A percentile compares a stretch with the other conserved stretches of the same genome.
These are phyloP conservation scores for Monosporozyma siamensis DNA, from an alignment of 805 yeast genomes.

Conservation along the genomic window DNA sequence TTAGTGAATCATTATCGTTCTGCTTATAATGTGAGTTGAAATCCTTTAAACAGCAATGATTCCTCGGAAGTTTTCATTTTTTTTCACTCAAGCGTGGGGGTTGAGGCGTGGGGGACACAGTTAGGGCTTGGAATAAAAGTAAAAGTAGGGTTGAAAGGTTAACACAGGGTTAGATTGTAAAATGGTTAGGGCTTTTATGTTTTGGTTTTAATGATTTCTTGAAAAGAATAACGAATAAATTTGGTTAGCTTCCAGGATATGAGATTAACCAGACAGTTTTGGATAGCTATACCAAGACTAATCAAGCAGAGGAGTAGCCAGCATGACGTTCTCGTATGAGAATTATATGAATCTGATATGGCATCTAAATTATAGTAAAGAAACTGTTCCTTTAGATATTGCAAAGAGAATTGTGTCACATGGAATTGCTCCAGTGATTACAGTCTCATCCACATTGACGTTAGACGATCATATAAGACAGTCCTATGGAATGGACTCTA, in stretches of 20 bases:
- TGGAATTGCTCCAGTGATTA: conserved; percentile 29
- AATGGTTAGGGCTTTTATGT: too few species aligned
- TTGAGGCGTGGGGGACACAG: background rate
- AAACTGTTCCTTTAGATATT: conserved; percentile 26
- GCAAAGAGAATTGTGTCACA: conserved; percentile 26
- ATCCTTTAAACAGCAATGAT: too few species aligned
- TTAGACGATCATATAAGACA: conserved; percentile 24
- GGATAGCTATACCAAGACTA: background rate
- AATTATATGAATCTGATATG: conserved; percentile 25
- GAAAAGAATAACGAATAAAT: too few species aligned
- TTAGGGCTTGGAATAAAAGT: too few species aligned
- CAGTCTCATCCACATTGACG: conserved; percentile 24
- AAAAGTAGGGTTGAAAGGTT: too few species aligned
- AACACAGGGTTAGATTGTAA: too few species aligned
- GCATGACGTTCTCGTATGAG: conserved; percentile 10
- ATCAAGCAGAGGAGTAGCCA: too few species aligned
- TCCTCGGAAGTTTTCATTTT: too few species aligned
- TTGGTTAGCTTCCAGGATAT: too few species aligned
- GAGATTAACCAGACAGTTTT: background rate
- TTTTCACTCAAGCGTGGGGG: background rate
- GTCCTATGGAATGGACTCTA: conserved; percentile 20
- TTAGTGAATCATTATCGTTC: too few species aligned
- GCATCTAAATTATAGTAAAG: conserved; percentile 21
- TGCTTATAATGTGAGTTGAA: too few species aligned
- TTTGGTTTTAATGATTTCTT: too few species aligned